Conservation (phyloP, 2,329 filamentous ascomycete genomes). For the Penicillium sp. region DNA sequence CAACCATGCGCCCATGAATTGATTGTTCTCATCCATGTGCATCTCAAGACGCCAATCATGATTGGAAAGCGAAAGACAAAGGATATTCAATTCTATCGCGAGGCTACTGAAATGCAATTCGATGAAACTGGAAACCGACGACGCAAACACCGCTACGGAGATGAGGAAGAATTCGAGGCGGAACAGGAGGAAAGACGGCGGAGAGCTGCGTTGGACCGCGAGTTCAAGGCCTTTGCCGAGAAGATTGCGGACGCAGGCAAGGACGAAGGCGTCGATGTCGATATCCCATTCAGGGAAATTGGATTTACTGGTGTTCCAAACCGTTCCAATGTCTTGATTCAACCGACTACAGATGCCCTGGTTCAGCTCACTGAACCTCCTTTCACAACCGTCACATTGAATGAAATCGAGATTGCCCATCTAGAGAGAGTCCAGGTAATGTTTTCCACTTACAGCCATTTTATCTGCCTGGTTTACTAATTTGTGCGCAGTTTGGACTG, state of each 20-base stretch:
- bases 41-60: conserved; percentile 96
- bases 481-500: conserved; percentile 71
- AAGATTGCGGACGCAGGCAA: conserved; percentile 96
- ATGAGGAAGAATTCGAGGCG: conserved; percentile 97
- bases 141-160: conserved; percentile 94
- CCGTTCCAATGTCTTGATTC: conserved; percentile 90
- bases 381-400: conserved; percentile 91
- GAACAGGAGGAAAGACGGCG: conserved; percentile 95
- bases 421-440: conserved; percentile 77
- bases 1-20: conserved; percentile 94
- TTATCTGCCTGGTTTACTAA: conserved; percentile 23
- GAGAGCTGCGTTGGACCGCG: conserved; percentile 85
- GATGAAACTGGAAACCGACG: conserved; percentile 98
- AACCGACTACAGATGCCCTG: conserved; percentile 93
- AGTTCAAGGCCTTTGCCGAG: conserved; percentile 94
- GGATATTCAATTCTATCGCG: conserved; percentile 96
- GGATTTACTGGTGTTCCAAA: conserved; percentile 96
- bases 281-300: conserved; percentile 94
- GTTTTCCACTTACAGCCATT: not conserved
- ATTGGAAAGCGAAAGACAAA: conserved; percentile 99
- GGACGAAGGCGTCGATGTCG: conserved; percentile 85
- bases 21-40: conserved; percentile 96
- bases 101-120: conserved; percentile 97
- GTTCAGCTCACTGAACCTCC: conserved; percentile 96
- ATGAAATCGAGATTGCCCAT: conserved; percentile 94